Evolutionary conservation across 495 filamentous ascomycete species (phyloP).

Genomic region (Penicillium desertorum): DNA sequence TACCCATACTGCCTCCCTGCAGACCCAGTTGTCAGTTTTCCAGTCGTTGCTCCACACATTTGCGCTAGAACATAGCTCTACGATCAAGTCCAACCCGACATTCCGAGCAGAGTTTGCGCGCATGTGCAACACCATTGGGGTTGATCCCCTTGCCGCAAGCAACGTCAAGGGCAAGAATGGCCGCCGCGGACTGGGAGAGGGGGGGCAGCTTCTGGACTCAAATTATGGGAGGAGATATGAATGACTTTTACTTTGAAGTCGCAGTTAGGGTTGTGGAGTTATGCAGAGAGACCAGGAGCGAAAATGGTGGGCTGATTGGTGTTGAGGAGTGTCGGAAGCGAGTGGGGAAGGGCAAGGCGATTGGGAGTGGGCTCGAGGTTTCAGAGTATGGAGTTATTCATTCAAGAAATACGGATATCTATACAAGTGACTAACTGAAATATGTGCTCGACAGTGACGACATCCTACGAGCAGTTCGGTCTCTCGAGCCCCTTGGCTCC

Average conservation of each 20-base stretch:
- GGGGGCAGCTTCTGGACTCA: constrained; percentile 84
- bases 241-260: constrained; percentile 98
- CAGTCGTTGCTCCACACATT: constrained; percentile 91
- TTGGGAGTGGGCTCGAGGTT: constrained; percentile 70
- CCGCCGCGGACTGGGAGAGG: constrained; percentile 42
- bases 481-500: constrained; percentile 81
- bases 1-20: constrained; percentile 75
- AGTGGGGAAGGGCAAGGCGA: constrained; percentile 65
- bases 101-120: constrained; percentile 97
- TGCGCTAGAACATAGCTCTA: constrained; percentile 87
- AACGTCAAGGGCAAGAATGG: constrained; percentile 56
- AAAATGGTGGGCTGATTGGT: constrained; percentile 90
- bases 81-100: constrained; percentile 89
- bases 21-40: constrained; percentile 93
- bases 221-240: constrained; percentile 83
- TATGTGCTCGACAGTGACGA: constrained; percentile 64
- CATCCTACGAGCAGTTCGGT: constrained; percentile 83
- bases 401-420: neutral
- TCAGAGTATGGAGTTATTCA: constrained; percentile 52
- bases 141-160: constrained; percentile 83
- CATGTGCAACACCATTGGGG: constrained; percentile 96
- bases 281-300: constrained; percentile 78
- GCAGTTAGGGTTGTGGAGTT: constrained; percentile 92
- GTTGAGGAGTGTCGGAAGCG: constrained; percentile 75
- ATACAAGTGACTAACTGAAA: constrained; percentile 2